phyloP scores from a whole-genome alignment of 768 basidiomycete genomes.

The Pleurotus tuoliensis region DNA sequence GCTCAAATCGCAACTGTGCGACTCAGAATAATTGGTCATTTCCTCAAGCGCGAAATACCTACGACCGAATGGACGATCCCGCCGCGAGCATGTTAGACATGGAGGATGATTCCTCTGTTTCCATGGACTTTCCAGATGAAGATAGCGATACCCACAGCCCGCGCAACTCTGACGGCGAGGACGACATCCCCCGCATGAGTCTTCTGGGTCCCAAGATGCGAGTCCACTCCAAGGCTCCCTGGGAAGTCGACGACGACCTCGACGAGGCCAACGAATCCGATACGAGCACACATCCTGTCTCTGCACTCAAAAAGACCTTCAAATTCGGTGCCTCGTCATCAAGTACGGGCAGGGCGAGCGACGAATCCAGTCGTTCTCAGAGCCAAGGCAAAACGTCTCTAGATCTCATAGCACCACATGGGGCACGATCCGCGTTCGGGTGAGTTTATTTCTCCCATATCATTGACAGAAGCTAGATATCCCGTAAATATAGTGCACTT shows the following conservation, averaged over 20 bases:
- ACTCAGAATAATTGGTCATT: conserved; percentile 18
- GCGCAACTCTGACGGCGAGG: conserved; percentile 36
- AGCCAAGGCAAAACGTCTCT: conserved; percentile 52
- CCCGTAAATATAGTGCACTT: conserved; percentile 38
- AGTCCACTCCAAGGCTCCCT: conserved; percentile 77
- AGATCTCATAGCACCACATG: conserved; percentile 50
- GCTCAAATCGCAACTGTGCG: background rate
- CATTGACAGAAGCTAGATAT: conserved; percentile 4
- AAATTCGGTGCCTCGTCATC: conserved; percentile 36
- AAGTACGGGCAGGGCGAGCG: conserved; percentile 50
- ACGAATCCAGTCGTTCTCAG: conserved; percentile 56
- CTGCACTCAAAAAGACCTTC: conserved; percentile 38
- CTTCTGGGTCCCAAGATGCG: conserved; percentile 81
- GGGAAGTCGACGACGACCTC: conserved; percentile 56
- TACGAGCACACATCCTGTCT: conserved; percentile 26
- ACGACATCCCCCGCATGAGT: conserved; percentile 56
- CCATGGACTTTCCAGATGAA: conserved; percentile 22
- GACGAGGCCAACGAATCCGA: conserved; percentile 47
- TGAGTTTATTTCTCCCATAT: conserved; percentile 33
- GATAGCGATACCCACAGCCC: conserved; percentile 26
- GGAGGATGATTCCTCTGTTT: conserved; percentile 45
- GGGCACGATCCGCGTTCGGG: conserved; percentile 55
- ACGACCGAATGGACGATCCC: conserved; percentile 41
- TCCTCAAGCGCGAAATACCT: conserved; percentile 21
- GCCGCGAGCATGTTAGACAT: conserved; percentile 53